Base-by-base conservation (phyloP, 2,329 filamentous ascomycete species). In the Coniochaeta hoffmannii region DNA sequence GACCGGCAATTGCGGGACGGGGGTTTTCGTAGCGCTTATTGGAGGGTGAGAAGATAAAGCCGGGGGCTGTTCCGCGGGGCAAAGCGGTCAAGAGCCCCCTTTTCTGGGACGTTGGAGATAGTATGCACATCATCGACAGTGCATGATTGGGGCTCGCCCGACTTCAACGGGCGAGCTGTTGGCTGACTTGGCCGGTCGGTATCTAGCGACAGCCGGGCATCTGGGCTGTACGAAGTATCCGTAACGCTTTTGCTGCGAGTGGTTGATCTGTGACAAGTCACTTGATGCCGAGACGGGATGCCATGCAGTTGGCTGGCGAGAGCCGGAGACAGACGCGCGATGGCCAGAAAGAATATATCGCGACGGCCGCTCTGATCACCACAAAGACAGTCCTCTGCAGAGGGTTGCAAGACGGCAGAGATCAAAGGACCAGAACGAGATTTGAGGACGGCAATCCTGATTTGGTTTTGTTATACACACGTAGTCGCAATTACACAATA, bases 401-500 rank as follows among this genome's bases (percentile, higher is more conserved):
- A n/a, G 17, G 17, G 19, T 17, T 2, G 17, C 30, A 12, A 32
- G 30, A 12, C 7, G 19, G 12, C 4, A 41, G 2, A 10, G 17
- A 10, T n/a, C 35, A 19, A 41, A 41, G 36, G 36, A 22, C 19
- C 36, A 41, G 14, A n/a, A 24, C 19, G 12, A 46, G 41, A 17
- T 26, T 44, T 17, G 12, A 46, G 41, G 41, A 28, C n/a, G n/a
- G 24, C 15, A 46, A 46, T 24, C 41, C 41, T 12, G 41, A 12
- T 46, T 28, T 41, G 5, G 19, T 5, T 28, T 28, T 46, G 41
- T 15, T 46, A 46, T 28, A 46, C 22, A 46, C 41, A 46, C 12
- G 41, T 28, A 44, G 26, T 46, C 24, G 12, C 41, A 46, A 46
- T 46, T 46, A 46, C 41, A 46, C 41, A 46, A 46, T 46, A 46